These are phyloP conservation scores for Phytophthora multivora DNA, from an alignment of 352 stramenopile genomes.

Conservation along the genomic window DNA sequence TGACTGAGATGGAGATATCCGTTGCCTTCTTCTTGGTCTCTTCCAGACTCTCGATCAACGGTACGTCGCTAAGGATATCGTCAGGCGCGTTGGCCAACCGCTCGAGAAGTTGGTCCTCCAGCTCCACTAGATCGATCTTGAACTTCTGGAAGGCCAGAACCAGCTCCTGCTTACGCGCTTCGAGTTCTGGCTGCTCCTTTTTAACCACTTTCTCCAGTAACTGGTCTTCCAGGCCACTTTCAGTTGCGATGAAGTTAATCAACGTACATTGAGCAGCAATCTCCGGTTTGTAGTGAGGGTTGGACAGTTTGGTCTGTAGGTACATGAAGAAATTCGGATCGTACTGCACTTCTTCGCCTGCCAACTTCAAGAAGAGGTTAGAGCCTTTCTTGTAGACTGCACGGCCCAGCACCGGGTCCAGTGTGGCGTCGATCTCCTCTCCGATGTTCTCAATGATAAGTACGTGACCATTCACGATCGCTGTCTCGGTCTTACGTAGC, in stretches of 20 bases:
- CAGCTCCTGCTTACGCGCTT: conserved; percentile 95
- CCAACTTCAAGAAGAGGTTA: conserved; percentile 94
- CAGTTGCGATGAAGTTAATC: conserved; percentile 99
- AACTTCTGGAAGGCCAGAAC: conserved; percentile 93
- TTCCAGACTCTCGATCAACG: conserved; percentile 96
- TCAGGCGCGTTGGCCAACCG: conserved; percentile 95
- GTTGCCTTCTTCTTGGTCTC: conserved; percentile 96
- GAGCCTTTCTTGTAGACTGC: conserved; percentile 97
- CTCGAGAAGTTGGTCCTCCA: conserved; percentile 96
- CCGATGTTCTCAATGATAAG: conserved; percentile 98
- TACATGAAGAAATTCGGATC: conserved; percentile 97
- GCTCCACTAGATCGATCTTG: conserved; percentile 96
- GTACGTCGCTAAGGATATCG: conserved; percentile 96
- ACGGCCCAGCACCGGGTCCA: conserved; percentile 95
- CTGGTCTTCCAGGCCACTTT: conserved; percentile 96
- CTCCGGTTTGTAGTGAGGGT: conserved; percentile 98
- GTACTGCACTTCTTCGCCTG: conserved; percentile 97
- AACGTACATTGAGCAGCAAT: conserved; percentile 96
- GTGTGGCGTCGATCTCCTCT: conserved; percentile 96
- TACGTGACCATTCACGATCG: conserved; percentile 95
- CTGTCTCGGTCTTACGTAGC: conserved; percentile 93
- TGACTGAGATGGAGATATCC: conserved; percentile 95
- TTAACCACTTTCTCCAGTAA: conserved; percentile 96
- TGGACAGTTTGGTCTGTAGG: conserved; percentile 96
- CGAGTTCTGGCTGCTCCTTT: conserved; percentile 94